phyloP scores from a whole-genome alignment of 2,329 filamentous ascomycete species.

The Fusarium lyarnte region DNA sequence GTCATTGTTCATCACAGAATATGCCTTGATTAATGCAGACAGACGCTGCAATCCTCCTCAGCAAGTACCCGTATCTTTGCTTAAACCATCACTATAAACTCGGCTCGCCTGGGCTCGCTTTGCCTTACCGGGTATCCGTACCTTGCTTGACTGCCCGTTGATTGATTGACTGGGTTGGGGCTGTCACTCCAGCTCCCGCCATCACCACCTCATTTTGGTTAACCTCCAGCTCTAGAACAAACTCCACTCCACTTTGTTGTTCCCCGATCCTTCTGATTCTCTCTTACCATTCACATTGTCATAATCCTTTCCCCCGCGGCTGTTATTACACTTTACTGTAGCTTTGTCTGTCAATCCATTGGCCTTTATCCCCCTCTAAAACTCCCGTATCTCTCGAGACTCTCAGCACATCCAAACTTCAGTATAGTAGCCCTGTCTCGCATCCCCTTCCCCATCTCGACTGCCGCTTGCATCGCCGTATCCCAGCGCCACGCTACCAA shows the following conservation, averaged over 20 bases:
- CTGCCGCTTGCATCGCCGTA: conserved; percentile 39
- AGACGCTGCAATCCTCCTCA: background rate
- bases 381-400: background rate
- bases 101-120: background rate
- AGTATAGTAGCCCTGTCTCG: conserved; percentile 18
- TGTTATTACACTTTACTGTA: background rate
- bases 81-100: background rate
- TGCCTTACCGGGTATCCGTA: conserved; percentile 8
- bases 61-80: background rate
- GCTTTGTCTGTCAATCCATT: conserved; percentile 14
- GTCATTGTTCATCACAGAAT: conserved; percentile 10
- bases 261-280: conserved; percentile 23
- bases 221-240: conserved; percentile 33
- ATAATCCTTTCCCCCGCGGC: conserved; percentile 17
- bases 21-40: background rate
- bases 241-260: conserved; percentile 35
- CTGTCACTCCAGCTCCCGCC: conserved; percentile 28
- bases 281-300: conserved; percentile 8
- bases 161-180: background rate
- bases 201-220: conserved; percentile 29
- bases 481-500: conserved; percentile 40
- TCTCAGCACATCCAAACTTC: background rate
- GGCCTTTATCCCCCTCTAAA: background rate
- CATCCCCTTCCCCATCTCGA: conserved; percentile 31
- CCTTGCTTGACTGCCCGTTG: background rate